Evolutionary conservation across 2,329 filamentous ascomycete species (phyloP), one percentile per base, ranked within the genome.

Genomic region (Chaetothyriales sp.): DNA sequence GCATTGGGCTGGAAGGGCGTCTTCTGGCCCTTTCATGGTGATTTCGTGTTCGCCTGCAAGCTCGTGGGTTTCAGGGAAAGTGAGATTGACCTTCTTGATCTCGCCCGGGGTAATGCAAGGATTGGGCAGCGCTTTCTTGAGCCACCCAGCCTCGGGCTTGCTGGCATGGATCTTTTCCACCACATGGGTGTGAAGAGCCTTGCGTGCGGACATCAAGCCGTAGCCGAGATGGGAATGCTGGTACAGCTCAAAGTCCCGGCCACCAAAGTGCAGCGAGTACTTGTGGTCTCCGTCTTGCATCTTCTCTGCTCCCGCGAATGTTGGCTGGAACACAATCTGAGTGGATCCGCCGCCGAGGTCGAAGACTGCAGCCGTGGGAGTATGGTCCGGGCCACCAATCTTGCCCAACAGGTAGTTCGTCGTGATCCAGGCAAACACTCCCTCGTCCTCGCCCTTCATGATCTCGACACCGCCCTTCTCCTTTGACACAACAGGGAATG

Each of bases 341-440:
- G 93, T 98, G 19, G 89, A 95, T 49, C 92, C 92, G 62, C 92
- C 92, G 56, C 92, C 92, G 47, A 98, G 83, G 65, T 98, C 92
- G 63, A 98, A 95, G 53, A 95, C 81, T 48, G 92, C 92, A 43
- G 92, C 93, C 1, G 92, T 96, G 48, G 87, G 84, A 56, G 79
- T 87, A 66, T 89, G 80, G 65, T 95, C 90, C 1, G 88, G 86
- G 9, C 86, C 85, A 53, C 92, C 92, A 67, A 98, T 96, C 73
- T 96, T 96, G 63, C 90, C 90, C 20, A 98, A 80, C 43, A 98
- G 83, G 69, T 98, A 98, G 75, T 98, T 98, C 59, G 88, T 92
- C 5, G 92, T 98, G 66, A 98, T 94, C 92, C 92, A 98, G 49
- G 92, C 93, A 65, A 94, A 98, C 26, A 98, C 90, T 65, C 92